phyloP scores from a whole-genome alignment of 805 yeast genomes.

The Jamesozyma rosinii region DNA sequence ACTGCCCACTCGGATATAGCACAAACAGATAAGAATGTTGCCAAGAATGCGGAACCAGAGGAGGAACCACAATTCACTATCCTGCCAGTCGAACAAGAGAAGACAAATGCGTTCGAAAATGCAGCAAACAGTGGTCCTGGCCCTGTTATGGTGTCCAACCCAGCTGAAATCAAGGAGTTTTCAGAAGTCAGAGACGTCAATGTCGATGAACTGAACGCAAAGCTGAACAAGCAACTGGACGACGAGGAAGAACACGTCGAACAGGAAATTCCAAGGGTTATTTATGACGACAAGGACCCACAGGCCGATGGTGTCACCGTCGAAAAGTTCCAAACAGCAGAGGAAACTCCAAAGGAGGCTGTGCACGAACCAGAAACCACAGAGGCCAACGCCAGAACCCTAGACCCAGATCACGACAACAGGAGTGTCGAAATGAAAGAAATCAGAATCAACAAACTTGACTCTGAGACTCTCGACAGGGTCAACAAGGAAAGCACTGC shows the following conservation, averaged over 20 bases:
- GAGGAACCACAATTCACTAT: constrained; percentile 29
- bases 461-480: not conserved
- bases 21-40: constrained; percentile 4
- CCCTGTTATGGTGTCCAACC: constrained; percentile 41
- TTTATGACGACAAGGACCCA: not conserved
- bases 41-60: constrained; percentile 11
- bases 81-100: constrained; percentile 35
- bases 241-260: constrained; percentile 5
- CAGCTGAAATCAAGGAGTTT: constrained; percentile 60
- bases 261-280: not conserved
- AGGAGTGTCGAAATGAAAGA: not conserved
- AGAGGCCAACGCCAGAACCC: not conserved
- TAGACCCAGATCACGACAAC: not conserved
- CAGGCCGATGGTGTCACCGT: not conserved
- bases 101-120: constrained; percentile 34
- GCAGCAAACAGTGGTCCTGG: constrained; percentile 54
- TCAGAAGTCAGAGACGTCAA: constrained; percentile 46
- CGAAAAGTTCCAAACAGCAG: not conserved
- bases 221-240: constrained; percentile 20
- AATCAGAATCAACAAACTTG: not conserved
- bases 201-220: constrained; percentile 49
- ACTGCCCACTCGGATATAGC: not conserved
- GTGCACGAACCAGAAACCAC: not conserved
- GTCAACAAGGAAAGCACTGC: not conserved
- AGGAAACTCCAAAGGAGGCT: not conserved